These are phyloP conservation scores for Penicillium manginii DNA, from an alignment of 495 filamentous ascomycete genomes.

Conservation along the genomic window DNA sequence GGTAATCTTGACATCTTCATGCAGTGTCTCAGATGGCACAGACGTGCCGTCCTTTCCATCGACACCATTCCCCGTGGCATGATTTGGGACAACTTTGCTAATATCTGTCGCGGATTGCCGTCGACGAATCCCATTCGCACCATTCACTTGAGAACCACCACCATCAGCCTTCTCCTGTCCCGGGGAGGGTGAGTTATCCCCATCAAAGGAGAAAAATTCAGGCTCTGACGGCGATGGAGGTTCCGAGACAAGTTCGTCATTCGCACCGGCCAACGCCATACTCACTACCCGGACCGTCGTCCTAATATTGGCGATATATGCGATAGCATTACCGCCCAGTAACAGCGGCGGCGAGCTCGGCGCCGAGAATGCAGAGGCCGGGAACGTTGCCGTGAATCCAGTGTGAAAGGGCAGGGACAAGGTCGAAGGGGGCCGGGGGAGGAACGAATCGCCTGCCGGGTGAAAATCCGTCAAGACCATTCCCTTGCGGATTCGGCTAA, in stretches of 20 bases:
- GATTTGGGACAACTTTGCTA: slow-evolving; percentile 26
- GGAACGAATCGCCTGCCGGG: slow-evolving; percentile 41
- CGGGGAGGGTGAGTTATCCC: slow-evolving; percentile 50
- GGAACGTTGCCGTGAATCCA: slow-evolving; percentile 54
- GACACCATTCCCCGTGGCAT: slow-evolving; percentile 22
- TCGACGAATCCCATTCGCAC: slow-evolving; percentile 1
- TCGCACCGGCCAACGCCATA: slow-evolving; percentile 43
- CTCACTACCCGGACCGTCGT: slow-evolving; percentile 71
- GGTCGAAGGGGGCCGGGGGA: slow-evolving; percentile 11
- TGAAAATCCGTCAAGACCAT: slow-evolving; percentile 74
- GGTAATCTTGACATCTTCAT: slow-evolving; percentile 62
- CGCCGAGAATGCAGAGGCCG: slow-evolving; percentile 42
- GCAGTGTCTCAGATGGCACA: slow-evolving; percentile 23
- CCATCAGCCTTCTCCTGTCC: slow-evolving; percentile 23
- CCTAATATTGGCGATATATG: slow-evolving; percentile 87
- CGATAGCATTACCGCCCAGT: slow-evolving; percentile 68
- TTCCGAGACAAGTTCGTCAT: slow-evolving; percentile 33
- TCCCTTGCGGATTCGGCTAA: slow-evolving; percentile 72
- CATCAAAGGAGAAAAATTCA: slow-evolving; percentile 70
- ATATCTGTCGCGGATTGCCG: slow-evolving; percentile 26
- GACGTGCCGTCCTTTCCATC: not conserved
- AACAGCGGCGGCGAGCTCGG: slow-evolving; percentile 48
- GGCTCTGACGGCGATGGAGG: slow-evolving; percentile 43
- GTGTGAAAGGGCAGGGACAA: slow-evolving; percentile 46
- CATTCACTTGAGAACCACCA: not conserved